Base-by-base conservation (phyloP, 2,329 filamentous ascomycete species). In the Exserohilum rostratum region DNA sequence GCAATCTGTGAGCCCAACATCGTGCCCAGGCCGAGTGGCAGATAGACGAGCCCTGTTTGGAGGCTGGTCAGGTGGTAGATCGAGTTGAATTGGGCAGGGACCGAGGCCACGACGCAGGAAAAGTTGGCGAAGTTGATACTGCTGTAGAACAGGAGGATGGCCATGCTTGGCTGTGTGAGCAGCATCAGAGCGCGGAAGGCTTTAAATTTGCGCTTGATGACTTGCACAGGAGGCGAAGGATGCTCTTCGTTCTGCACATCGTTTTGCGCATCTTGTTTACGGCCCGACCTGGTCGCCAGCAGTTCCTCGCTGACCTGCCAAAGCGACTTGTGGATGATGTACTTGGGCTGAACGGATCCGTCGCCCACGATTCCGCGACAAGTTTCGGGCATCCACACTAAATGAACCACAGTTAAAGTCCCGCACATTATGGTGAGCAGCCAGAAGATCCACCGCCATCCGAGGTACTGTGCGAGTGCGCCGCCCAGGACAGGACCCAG, bases 311-410 rank as follows among this genome's bases (percentile, higher is more conserved):
- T 40, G 29, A 17, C 38, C 15, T 29, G 39, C 39, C 40, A 50
- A 18, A 50, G 27, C 25, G 47, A 31, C 5, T 3, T 37, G 3
- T 50, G 46, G 12, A 27, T 20, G 3, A 40, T 5, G 15, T 40
- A 20, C 37, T 15, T 40, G 12, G 37, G 40, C 30, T 15, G 22
- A 18, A 44, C 18, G 7, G 37, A 29, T 22, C 39, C 39, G 6
- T 50, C 40, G 27, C 47, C 39, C 12, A 50, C 47, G 3, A 44
- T 31, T 0, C 33, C 40, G 22, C 47, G 47, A 12, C 47, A 39
- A 13, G 47, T 44, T 17, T 50, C 47, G 5, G 39, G 47, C n/a
- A 50, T 20, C 12, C 17, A 11, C 5, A 44, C 5, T 2, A 18
- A 3, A 6, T 35, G 7, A 6, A 38, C 3, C 2, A 12, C 12